These are phyloP conservation scores for Calocybe gambosa DNA, from an alignment of 1,284 basidiomycete genomes.

Conservation along the genomic window DNA sequence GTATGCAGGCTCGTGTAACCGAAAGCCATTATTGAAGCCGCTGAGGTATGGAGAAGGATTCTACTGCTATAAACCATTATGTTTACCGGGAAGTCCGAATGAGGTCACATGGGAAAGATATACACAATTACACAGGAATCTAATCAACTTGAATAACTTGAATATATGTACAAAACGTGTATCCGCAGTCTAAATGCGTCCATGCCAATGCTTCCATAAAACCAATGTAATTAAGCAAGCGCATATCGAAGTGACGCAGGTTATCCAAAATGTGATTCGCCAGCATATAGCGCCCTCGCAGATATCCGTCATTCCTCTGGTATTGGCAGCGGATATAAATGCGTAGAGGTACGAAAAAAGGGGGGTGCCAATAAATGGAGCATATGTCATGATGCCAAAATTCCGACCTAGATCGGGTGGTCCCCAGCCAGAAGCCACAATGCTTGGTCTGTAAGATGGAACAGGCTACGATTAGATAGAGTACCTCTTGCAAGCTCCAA, in stretches of 20 bases:
- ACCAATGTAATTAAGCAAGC: constrained; percentile 38
- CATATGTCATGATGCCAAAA: constrained; percentile 66
- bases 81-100: neutral
- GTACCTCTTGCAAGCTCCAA: neutral
- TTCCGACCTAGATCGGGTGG: constrained; percentile 63
- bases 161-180: neutral
- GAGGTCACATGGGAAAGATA: too few relatives aligned
- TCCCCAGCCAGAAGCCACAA: constrained; percentile 68
- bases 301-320: constrained; percentile 28
- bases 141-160: too few relatives aligned
- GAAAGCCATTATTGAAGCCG: constrained; percentile 40
- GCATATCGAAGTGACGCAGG: constrained; percentile 34
- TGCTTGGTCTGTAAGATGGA: constrained; percentile 45
- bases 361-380: constrained; percentile 68
- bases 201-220: constrained; percentile 60
- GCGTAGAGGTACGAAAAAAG: constrained; percentile 73
- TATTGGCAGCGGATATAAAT: constrained; percentile 49
- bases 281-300: constrained; percentile 61
- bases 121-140: too few relatives aligned
- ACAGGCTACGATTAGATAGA: neutral
- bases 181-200: constrained; percentile 32
- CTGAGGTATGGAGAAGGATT: constrained; percentile 34
- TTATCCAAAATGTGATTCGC: constrained; percentile 56
- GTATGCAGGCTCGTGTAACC: constrained; percentile 36
- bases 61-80: neutral